Evolutionary conservation across 176 grass and related monocot species (phyloP).

Genomic region (Dactylis glomerata): DNA sequence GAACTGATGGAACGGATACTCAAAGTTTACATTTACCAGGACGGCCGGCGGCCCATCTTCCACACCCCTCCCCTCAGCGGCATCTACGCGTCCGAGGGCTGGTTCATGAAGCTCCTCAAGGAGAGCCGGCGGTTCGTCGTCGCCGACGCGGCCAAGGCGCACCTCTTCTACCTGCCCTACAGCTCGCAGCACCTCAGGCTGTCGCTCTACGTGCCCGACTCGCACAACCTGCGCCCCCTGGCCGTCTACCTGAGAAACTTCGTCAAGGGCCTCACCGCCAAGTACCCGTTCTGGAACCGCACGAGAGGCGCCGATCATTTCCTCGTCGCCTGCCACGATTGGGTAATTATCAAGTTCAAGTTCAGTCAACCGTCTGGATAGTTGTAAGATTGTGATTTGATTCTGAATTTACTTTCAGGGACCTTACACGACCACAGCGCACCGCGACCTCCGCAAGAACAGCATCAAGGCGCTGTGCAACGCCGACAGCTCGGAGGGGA

Average conservation of each 20-base stretch:
- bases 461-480: conserved; percentile 81
- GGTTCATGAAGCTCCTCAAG: conserved; percentile 90
- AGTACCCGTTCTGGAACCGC: conserved; percentile 79
- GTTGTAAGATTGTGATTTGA: not conserved
- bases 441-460: conserved; percentile 61
- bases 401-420: conserved; percentile 40
- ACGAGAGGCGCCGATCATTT: conserved; percentile 74
- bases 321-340: conserved; percentile 82
- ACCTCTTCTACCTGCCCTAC: conserved; percentile 89
- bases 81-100: conserved; percentile 79
- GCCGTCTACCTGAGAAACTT: conserved; percentile 57
- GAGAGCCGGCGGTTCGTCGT: conserved; percentile 52
- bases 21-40: conserved; percentile 78
- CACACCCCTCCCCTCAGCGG: conserved; percentile 66
- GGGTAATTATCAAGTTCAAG: conserved; percentile 24
- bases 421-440: conserved; percentile 58
- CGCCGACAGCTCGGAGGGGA: conserved; percentile 78
- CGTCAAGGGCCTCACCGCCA: conserved; percentile 56
- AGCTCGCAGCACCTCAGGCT: conserved; percentile 63
- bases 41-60: conserved; percentile 72
- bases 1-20: conserved; percentile 84
- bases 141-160: conserved; percentile 46
- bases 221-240: conserved; percentile 60
- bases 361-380: not conserved
- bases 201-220: conserved; percentile 55